These are phyloP conservation scores for Millerago galiae DNA, from an alignment of 805 yeast species.

Conservation along the genomic window DNA sequence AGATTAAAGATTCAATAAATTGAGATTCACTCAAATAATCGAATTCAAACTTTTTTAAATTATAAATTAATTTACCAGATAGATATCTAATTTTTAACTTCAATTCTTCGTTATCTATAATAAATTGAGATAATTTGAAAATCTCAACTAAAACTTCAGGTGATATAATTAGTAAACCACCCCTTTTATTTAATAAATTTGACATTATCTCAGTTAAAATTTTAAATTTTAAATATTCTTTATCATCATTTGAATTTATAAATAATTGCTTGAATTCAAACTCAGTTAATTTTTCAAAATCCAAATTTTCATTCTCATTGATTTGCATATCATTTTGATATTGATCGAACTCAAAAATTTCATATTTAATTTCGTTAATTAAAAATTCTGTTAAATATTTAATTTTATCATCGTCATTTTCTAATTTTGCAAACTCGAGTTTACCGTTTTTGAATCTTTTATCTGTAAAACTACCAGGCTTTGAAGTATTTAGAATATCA, in stretches of 20 bases:
- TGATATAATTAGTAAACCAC: slow-evolving; percentile 18
- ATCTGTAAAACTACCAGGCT: slow-evolving; percentile 19
- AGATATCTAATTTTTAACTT: slow-evolving; percentile 30
- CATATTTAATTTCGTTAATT: slow-evolving; percentile 11
- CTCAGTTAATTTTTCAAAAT: slow-evolving; percentile 13
- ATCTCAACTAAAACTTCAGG: slow-evolving; percentile 28
- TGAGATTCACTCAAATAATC: slow-evolving; percentile 47
- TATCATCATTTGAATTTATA: slow-evolving; percentile 6
- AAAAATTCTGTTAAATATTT: slow-evolving; percentile 12
- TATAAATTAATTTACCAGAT: slow-evolving; percentile 39
- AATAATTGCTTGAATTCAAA: slow-evolving; percentile 12
- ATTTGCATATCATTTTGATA: neutral
- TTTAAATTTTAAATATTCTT: slow-evolving; percentile 13
- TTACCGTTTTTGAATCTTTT: slow-evolving; percentile 12
- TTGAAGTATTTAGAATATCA: slow-evolving; percentile 16
- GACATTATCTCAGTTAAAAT: slow-evolving; percentile 12
- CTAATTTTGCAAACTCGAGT: slow-evolving; percentile 3
- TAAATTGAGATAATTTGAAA: slow-evolving; percentile 35
- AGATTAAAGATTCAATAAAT: slow-evolving; percentile 39
- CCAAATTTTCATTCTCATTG: neutral
- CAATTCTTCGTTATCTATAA: slow-evolving; percentile 26
- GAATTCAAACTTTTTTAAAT: slow-evolving; percentile 34
- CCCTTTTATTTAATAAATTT: slow-evolving; percentile 2
- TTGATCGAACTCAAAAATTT: slow-evolving; percentile 8
- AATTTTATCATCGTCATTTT: slow-evolving; percentile 10